A percentile compares a stretch with the other conserved stretches of the same genome.
These are phyloP conservation scores for Boletus subparvulus DNA, from an alignment of 768 basidiomycete species.

Conservation along the genomic window DNA sequence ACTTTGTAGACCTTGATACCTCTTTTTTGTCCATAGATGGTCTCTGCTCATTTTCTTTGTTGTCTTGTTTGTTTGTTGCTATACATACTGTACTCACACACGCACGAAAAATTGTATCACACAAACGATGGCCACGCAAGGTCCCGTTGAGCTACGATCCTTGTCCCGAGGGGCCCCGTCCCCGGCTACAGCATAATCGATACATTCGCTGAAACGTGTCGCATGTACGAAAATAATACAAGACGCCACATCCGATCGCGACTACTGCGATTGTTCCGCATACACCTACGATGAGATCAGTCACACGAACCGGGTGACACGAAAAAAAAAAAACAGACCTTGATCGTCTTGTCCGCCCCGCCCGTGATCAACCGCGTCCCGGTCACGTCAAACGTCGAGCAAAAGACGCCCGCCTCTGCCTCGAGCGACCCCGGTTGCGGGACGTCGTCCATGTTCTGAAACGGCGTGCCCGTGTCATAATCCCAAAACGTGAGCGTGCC, in stretches of 20 bases:
- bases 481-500: conserved; percentile 93
- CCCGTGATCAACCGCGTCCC: conserved; percentile 94
- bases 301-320: not conserved
- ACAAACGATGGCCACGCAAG: too few species aligned
- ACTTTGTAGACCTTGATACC: conserved; percentile 17
- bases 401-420: conserved; percentile 95
- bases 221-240: not conserved
- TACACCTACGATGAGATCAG: conserved; percentile 43
- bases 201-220: not conserved
- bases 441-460: conserved; percentile 90
- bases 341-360: conserved; percentile 98
- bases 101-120: not conserved
- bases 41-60: not conserved
- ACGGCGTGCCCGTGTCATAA: conserved; percentile 89
- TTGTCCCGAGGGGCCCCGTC: too few species aligned
- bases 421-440: conserved; percentile 98
- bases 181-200: not conserved
- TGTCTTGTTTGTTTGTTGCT: not conserved
- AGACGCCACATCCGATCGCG: not conserved
- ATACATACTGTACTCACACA: not conserved
- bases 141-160: not conserved
- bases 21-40: not conserved
- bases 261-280: conserved; percentile 64
- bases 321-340: conserved; percentile 49
- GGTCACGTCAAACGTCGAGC: conserved; percentile 94